phyloP scores from a whole-genome alignment of 345 rosid species.

The Rubroshorea leprosula region DNA sequence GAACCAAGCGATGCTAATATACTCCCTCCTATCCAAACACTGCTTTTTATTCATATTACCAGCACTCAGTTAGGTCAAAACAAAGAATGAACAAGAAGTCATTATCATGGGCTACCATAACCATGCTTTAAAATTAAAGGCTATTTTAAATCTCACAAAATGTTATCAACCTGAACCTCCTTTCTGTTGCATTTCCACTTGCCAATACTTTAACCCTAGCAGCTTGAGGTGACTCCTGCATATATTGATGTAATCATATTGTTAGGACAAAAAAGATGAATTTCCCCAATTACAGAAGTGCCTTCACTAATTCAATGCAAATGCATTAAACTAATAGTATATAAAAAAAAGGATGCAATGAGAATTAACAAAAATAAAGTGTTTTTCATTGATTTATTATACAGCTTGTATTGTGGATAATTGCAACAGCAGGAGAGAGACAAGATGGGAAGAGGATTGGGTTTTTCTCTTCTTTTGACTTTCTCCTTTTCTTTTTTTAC shows the following conservation, averaged over 20 bases:
- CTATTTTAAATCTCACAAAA: too few relatives aligned
- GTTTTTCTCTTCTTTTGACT: too few relatives aligned
- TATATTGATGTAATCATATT: conserved; percentile 15
- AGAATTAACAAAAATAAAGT: too few relatives aligned
- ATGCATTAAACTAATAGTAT: too few relatives aligned
- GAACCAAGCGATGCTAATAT: conserved; percentile 90
- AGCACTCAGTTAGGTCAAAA: not conserved
- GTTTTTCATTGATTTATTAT: not conserved
- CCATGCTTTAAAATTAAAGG: too few relatives aligned
- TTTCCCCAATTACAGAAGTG: conserved; percentile 3
- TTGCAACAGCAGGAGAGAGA: too few relatives aligned
- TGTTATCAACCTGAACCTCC: conserved; percentile 77
- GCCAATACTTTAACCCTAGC: conserved; percentile 96
- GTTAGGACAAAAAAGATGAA: not conserved
- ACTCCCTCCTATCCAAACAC: conserved; percentile 95
- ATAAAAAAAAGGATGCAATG: too few relatives aligned
- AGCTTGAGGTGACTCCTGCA: conserved; percentile 97
- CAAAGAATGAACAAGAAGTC: too few relatives aligned
- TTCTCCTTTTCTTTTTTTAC: too few relatives aligned
- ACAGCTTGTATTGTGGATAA: not conserved
- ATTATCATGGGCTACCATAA: too few relatives aligned
- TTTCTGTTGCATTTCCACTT: conserved; percentile 89
- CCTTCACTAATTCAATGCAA: not conserved
- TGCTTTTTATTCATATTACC: conserved; percentile 25
- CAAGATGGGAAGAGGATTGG: too few relatives aligned